A percentile compares a stretch with the other conserved stretches of the same genome.
Conservation (phyloP, 805 yeast species). For the Lipomyces japonicus region DNA sequence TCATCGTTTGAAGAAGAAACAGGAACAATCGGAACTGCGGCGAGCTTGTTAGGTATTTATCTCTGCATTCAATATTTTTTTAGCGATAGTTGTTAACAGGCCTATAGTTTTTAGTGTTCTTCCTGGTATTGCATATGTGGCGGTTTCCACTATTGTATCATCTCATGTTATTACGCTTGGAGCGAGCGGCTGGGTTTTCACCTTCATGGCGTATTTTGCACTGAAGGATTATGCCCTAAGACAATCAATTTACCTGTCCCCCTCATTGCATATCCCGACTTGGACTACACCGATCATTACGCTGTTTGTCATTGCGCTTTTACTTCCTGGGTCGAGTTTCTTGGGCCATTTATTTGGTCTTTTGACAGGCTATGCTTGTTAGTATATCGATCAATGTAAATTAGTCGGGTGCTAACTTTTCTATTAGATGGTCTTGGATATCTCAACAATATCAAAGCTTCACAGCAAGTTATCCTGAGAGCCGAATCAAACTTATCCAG, state of each 20-base stretch:
- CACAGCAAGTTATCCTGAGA: conserved; percentile 14
- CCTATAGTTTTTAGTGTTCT: conserved; percentile 13
- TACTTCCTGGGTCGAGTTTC: conserved; percentile 25
- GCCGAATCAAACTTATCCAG: conserved; percentile 11
- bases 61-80: not conserved
- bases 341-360: conserved; percentile 23
- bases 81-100: not conserved
- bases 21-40: conserved; percentile 28
- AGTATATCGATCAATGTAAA: not conserved
- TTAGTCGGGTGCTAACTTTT: not conserved
- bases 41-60: conserved; percentile 17
- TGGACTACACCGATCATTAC: conserved; percentile 25
- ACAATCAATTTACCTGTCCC: conserved; percentile 16
- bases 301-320: conserved; percentile 15
- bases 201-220: conserved; percentile 26
- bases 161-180: conserved; percentile 13
- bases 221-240: conserved; percentile 22
- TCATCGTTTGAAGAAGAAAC: conserved; percentile 27
- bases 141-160: conserved; percentile 3
- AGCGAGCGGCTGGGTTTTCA: conserved; percentile 27
- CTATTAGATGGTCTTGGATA: conserved; percentile 19
- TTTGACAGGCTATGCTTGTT: conserved; percentile 18
- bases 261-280: conserved; percentile 23
- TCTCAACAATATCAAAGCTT: conserved; percentile 13
- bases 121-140: conserved; percentile 24